Evolutionary conservation across 2,329 filamentous ascomycete species (phyloP), one percentile per base, ranked within the genome.

Genomic region (Aspergillus carbonarius): DNA sequence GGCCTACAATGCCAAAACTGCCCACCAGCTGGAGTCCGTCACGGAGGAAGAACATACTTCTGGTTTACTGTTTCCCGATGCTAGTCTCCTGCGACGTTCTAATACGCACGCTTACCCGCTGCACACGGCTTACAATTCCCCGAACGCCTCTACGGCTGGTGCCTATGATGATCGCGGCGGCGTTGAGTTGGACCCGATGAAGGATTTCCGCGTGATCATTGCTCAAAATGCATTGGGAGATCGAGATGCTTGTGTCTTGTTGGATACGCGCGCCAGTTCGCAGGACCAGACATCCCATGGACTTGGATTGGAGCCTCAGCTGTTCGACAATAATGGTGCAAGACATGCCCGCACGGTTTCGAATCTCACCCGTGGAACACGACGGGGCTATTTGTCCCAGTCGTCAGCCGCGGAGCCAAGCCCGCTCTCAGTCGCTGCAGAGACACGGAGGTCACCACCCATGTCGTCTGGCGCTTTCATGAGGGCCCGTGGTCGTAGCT

Each of bases 21-120:
- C 71, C 15, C 68, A 71, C 23, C 73, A 74, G 30, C 73, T 79
- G 18, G 79, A 81, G 63, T 81, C 79, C 23, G 76, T 79, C 23
- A 80, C 78, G 1, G 79, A 81, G 60, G 79, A 81, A 63, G 77
- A 79, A 61, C 78, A 81, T 62, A 81, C 78, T 5, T 78, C 78
- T 47, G 76, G 76, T 39, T 72, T 81, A 47, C 69, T 81, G 54
- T 81, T 79, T 61, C 79, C 79, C 34, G 78, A 79, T 66, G 72
- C 74, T 40, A 78, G 71, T 58, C 69, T 76, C 13, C 76, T 77
- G 55, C 74, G 75, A 56, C 74, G 71, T 35, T 78, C 76, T 44
- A 72, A 74, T 64, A 72, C 68, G 49, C 72, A 75, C 63, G 72
- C 72, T n/a, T 77, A 73, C 60, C 74, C 74, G 59, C 68, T 76